A percentile compares a stretch with the other conserved stretches of the same genome.
Conservation (phyloP, 176 grass and related monocot genomes). For the Rhynchospora breviuscula region DNA sequence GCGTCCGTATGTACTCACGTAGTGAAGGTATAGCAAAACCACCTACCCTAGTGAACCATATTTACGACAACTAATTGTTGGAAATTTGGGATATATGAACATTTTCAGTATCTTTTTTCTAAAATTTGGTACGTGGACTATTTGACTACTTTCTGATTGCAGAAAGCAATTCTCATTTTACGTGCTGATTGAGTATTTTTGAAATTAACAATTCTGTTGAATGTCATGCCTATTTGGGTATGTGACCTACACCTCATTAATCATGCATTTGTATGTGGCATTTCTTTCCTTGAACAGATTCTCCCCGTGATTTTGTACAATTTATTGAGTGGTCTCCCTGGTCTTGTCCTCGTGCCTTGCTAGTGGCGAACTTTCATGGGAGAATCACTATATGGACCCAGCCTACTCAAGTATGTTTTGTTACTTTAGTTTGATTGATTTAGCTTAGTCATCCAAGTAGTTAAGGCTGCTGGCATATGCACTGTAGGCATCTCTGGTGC, state of each 20-base stretch:
- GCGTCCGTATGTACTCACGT: not conserved
- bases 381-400: conserved; percentile 98
- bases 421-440: conserved; percentile 9
- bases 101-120: not conserved
- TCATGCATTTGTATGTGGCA: not conserved
- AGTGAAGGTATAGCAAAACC: not conserved
- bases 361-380: conserved; percentile 98
- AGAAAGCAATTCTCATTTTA: not conserved
- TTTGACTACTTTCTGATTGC: not conserved
- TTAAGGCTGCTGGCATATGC: not conserved
- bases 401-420: conserved; percentile 57
- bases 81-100: not conserved
- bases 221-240: not conserved
- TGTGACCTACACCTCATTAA: not conserved
- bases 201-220: not conserved
- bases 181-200: not conserved
- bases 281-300: conserved; percentile 66
- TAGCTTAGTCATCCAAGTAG: not conserved
- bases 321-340: conserved; percentile 98
- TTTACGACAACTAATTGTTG: not conserved
- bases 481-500: not conserved
- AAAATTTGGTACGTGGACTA: not conserved
- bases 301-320: conserved; percentile 95
- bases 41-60: not conserved
- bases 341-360: conserved; percentile 74